These are phyloP conservation scores for Cordyceps militaris DNA, from an alignment of 2,329 filamentous ascomycete species.

Conservation along the genomic window DNA sequence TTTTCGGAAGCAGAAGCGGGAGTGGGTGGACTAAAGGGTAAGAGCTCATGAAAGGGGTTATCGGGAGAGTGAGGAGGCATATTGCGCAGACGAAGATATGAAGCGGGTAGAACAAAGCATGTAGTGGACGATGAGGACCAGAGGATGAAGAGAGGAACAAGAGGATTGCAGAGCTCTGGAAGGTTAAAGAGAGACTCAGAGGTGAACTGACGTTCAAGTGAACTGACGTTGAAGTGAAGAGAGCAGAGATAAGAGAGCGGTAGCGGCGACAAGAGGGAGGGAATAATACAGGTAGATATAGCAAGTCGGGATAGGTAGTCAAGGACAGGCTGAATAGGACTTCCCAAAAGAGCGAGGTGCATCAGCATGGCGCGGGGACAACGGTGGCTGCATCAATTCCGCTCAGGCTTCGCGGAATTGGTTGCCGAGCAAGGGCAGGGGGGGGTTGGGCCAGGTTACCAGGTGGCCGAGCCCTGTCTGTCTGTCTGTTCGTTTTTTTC, in stretches of 20 bases:
- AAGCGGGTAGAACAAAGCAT: not conserved
- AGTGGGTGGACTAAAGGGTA: not conserved
- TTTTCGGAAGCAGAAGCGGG: not conserved
- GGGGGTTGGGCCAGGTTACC: not conserved
- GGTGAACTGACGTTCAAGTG: not conserved
- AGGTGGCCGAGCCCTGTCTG: not conserved
- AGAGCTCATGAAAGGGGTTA: not conserved
- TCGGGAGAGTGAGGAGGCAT: not conserved
- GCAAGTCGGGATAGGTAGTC: not conserved
- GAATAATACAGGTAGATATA: not conserved
- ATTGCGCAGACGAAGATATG: not conserved
- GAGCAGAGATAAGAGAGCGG: not conserved
- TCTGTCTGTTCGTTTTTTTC: not conserved
- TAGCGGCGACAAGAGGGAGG: not conserved
- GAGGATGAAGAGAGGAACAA: not conserved
- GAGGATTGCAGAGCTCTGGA: not conserved
- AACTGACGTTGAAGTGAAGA: not conserved
- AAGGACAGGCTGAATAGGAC: not conserved
- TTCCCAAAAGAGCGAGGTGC: slow-evolving; percentile 1
- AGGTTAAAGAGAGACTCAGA: slow-evolving; percentile 9
- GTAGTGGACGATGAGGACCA: not conserved
- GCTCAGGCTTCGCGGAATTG: not conserved
- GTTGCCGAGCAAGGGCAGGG: not conserved
- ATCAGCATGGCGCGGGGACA: not conserved
- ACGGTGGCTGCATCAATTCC: slow-evolving; percentile 6